Conservation (phyloP, 495 filamentous ascomycete species). For the Penicillium argentinense region DNA sequence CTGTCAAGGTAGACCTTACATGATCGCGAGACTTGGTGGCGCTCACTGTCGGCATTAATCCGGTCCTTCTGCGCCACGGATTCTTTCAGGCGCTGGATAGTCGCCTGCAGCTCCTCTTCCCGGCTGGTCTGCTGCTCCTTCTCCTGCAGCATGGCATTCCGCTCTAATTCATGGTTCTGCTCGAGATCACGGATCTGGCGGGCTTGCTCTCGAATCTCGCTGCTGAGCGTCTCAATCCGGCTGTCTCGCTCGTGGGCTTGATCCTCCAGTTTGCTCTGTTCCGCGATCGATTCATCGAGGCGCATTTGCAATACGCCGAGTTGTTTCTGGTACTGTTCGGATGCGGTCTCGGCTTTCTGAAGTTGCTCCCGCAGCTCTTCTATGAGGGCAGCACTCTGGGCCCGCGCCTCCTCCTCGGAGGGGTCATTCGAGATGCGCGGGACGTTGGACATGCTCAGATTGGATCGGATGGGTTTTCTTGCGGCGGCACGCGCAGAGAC, state of each 20-base stretch:
- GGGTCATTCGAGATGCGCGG: constrained; percentile 57
- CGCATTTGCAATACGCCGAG: constrained; percentile 79
- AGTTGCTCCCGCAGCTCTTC: constrained; percentile 83
- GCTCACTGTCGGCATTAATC: constrained; percentile 61
- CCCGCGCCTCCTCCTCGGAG: constrained; percentile 60
- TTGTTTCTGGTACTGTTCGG: constrained; percentile 82
- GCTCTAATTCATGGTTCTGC: constrained; percentile 83
- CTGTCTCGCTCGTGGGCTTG: constrained; percentile 78
- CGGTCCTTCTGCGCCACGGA: constrained; percentile 70
- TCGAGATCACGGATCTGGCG: constrained; percentile 87
- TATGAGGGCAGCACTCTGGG: constrained; percentile 73
- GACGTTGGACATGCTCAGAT: constrained; percentile 58
- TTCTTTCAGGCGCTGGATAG: constrained; percentile 89
- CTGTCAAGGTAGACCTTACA: too few relatives aligned
- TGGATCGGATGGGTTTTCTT: constrained; percentile 58
- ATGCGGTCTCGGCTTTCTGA: constrained; percentile 72
- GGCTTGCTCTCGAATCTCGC: constrained; percentile 74
- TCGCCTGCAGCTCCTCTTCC: constrained; percentile 85
- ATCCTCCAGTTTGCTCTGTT: constrained; percentile 86
- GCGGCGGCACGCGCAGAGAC: constrained; percentile 69
- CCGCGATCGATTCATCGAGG: constrained; percentile 79
- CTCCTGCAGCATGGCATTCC: constrained; percentile 82
- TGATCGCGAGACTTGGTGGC: constrained; percentile 63
- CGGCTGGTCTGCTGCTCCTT: constrained; percentile 80
- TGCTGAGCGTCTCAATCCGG: constrained; percentile 72